Evolutionary conservation across 805 yeast species (phyloP), one percentile per base, ranked within the genome.

Genomic region (Babjeviella inositovora): DNA sequence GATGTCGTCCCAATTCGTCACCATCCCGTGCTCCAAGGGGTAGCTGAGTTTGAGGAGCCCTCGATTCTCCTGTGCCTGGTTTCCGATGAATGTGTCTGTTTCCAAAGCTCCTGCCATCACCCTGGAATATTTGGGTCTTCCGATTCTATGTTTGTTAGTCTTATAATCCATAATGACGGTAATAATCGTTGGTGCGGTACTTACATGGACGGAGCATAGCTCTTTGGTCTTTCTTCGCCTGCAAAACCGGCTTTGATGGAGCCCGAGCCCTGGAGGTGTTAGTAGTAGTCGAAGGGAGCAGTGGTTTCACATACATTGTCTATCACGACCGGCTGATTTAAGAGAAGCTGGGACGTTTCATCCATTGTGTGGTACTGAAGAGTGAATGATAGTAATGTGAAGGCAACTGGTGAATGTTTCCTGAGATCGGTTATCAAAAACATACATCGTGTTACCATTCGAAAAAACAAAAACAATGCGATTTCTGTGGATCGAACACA

Each of bases 231-330:
- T 23, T 81, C 90, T 33, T 79, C 92, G 12, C 96, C 95, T 1
- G 95, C 93, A 45, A 85, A 80, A 1, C 97, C 96, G 2, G 92
- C 80, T 41, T 82, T 77, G 25, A 85, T 54, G 18, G 62, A 60
- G 2, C 93, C 93, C 3, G 93, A 74, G 6, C 97, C 95, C 57
- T 52, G 13, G 12, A 10, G 13, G 7, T n/a, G n/a, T n/a, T n/a
- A n/a, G n/a, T n/a, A n/a, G n/a, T n/a, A n/a, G n/a, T n/a, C n/a
- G n/a, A n/a, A n/a, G n/a, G n/a, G n/a, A n/a, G n/a, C n/a, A 4
- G 11, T 7, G 11, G 6, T 6, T 13, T 4, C 2, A 28, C 56
- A 19, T 29, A 53, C 67, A 47, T 71, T 73, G 41, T 76, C 87
- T n/a, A 76, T 49, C 17, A 76, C 82, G 16, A 76, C 54, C 3